Base-by-base conservation (phyloP, 2,329 filamentous ascomycete genomes). In the Dothideomycetidae sp. region DNA sequence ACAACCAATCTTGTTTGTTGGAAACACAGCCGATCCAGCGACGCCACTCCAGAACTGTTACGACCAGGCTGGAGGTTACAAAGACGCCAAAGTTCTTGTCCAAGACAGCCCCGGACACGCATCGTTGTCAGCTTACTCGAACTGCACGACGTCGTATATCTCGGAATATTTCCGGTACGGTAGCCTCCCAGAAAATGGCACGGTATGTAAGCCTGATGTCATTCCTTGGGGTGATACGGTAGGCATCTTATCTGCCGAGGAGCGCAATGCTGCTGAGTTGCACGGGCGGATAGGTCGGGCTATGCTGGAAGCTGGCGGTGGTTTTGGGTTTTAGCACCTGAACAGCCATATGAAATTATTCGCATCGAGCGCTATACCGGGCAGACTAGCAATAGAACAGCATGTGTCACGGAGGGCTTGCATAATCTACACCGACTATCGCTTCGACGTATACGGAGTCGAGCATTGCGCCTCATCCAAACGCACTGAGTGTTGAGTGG, bases 41-140 rank as follows among this genome's bases (percentile, higher is more conserved):
- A 57, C 55, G 10, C 54, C 55, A 0, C 40, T 52, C 10, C 40
- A 39, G 12, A 50, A 49, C 30, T 52, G 53, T 5, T 48, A 44
- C 15, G 48, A 54, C 28, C 62, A 62, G 58, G 50, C 53, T 3
- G 45, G 36, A 12, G 46, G 51, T 2, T 56, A 51, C 31, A 42
- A 46, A 5, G 53, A 50, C 9, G 51, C 50, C 5, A 50, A 48
- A 13, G 48, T 51, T 3, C 38, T 56, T 5, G 48, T 49, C 4
- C 55, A 57, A 34, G 47, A 58, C 31, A 49, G 48, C 5, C 45
- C 48, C 3, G 55, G 55, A 11, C 53, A 57, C 41, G 53, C 52
- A 33, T 48, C 50, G 9, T 18, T 46, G 17, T 35, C 46, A 34
- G 29, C 52, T 18, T 46, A 48, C 29, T 46, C 49, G 29, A 34